A percentile compares a stretch with the other conserved stretches of the same genome.
Conservation (phyloP, 352 stramenopile genomes). For the Pythium coloratum region DNA sequence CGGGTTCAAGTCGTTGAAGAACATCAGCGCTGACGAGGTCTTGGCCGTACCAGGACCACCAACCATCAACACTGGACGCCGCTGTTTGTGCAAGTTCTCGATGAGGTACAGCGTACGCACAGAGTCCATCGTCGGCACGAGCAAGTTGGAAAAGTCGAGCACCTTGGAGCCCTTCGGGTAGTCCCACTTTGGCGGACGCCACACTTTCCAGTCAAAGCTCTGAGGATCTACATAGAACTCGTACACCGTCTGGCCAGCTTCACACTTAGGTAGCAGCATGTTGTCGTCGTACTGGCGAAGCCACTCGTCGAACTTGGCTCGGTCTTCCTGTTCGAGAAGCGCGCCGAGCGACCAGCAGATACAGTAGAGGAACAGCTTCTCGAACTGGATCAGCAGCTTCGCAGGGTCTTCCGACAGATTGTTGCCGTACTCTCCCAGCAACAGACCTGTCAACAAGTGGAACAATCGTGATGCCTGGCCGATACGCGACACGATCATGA, state of each 20-base stretch:
- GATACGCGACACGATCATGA: slow-evolving; percentile 94
- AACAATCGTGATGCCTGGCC: slow-evolving; percentile 81
- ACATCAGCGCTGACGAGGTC: slow-evolving; percentile 98
- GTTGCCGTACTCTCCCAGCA: slow-evolving; percentile 79
- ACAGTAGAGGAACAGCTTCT: slow-evolving; percentile 97
- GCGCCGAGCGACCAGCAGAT: slow-evolving; percentile 96
- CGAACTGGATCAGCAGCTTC: slow-evolving; percentile 81
- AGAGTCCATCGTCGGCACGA: slow-evolving; percentile 98
- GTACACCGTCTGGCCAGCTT: slow-evolving; percentile 88
- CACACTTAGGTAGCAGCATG: slow-evolving; percentile 90
- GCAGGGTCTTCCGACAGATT: slow-evolving; percentile 66
- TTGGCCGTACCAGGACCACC: slow-evolving; percentile 97
- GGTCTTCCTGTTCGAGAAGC: slow-evolving; percentile 95
- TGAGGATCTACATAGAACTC: slow-evolving; percentile 93
- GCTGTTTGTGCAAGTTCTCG: slow-evolving; percentile 93
- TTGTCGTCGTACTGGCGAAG: slow-evolving; percentile 93
- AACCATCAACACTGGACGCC: slow-evolving; percentile 94
- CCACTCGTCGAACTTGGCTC: slow-evolving; percentile 95
- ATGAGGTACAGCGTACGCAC: slow-evolving; percentile 94
- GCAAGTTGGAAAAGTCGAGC: slow-evolving; percentile 97
- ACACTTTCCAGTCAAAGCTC: slow-evolving; percentile 94
- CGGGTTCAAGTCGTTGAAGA: slow-evolving; percentile 94
- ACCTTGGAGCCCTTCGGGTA: slow-evolving; percentile 93
- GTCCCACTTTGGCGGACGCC: slow-evolving; percentile 94
- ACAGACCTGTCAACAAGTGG: slow-evolving; percentile 90